Base-by-base conservation (phyloP, 768 basidiomycete genomes). In the Suillus subluteus region DNA sequence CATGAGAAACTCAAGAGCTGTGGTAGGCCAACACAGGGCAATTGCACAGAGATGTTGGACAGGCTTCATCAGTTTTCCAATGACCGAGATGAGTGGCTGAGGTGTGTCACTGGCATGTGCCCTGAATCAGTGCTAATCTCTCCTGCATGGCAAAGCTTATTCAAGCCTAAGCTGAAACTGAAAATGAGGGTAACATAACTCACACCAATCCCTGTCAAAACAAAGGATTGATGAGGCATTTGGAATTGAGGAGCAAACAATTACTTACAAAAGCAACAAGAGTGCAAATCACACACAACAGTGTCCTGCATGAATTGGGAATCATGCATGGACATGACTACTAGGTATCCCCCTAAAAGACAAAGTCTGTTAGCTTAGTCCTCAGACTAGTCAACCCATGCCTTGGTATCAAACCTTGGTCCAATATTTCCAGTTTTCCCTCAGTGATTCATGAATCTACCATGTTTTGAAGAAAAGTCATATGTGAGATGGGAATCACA, bases 61-160 rank as follows among this genome's bases (percentile, higher is more conserved):
- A 26, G 63, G 2, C 67, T 73, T 13, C 58, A 38, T 41, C 58
- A 61, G 21, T 32, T 73, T 69, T 68, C 70, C 40, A 18, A 56
- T 38, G 65, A 73, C 61, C 46, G 23, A 35, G 63, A 65, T 8
- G 12, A 35, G 37, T 73, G 71, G 72, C 32, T 66, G 23, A 55
- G 43, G 71, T 70, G 55, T 41, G 67, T 67, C 48, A 52, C 58
- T 40, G 43, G 52, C 15, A 21, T 66, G 37, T 4, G 9, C 5
- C 1, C 62, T 32, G 41, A 21, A 41, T 44, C 44, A 44, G 38
- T 32, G 41, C 13, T 37, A 6, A 37, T 37, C 7, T 37, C 35
- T 37, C 35, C 35, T 1, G 35, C 35, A 37, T 37, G 41, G 30
- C 3, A 38, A 35, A 64, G 63, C 6, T 35, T 64, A 38, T 64